Conservation (phyloP, 2,329 filamentous ascomycete genomes). For the Colletotrichum zoysiae region DNA sequence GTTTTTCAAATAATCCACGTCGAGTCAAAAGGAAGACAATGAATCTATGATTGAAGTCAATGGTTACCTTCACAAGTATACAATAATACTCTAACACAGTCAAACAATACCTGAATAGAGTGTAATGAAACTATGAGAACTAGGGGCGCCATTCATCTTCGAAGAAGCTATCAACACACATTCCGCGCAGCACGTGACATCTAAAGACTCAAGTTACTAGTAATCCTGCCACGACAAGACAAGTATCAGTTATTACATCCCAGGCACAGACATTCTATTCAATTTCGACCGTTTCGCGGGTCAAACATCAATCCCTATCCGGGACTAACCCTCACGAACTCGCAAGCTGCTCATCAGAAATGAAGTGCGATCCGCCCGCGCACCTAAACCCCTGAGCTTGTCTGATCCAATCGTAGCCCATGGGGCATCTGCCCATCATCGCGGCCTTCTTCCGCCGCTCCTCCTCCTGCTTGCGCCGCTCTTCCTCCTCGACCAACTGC, state of each 20-base stretch:
- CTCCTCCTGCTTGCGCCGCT: slow-evolving; percentile 54
- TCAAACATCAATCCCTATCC: background rate
- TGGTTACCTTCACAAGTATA: too few species aligned
- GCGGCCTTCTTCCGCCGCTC: slow-evolving; percentile 60
- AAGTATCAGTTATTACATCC: too few species aligned
- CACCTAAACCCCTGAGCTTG: slow-evolving; percentile 71
- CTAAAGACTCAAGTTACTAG: too few species aligned
- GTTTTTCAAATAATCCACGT: background rate
- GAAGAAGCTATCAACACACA: background rate
- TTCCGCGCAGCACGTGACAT: background rate
- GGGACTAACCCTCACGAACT: background rate
- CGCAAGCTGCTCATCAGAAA: slow-evolving; percentile 54
- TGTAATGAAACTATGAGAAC: too few species aligned
- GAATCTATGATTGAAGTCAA: background rate
- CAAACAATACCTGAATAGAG: too few species aligned
- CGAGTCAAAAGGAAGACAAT: background rate
- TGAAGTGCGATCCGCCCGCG: slow-evolving; percentile 69
- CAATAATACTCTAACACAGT: too few species aligned
- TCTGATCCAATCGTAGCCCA: slow-evolving; percentile 73
- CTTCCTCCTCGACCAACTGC: slow-evolving; percentile 54
- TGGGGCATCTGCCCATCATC: slow-evolving; percentile 66
- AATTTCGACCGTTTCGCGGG: too few species aligned
- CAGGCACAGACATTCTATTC: too few species aligned
- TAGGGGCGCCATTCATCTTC: background rate
- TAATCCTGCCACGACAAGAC: background rate